These are phyloP conservation scores for Kwoniella europaea DNA, from an alignment of 768 basidiomycete species.

Conservation along the genomic window DNA sequence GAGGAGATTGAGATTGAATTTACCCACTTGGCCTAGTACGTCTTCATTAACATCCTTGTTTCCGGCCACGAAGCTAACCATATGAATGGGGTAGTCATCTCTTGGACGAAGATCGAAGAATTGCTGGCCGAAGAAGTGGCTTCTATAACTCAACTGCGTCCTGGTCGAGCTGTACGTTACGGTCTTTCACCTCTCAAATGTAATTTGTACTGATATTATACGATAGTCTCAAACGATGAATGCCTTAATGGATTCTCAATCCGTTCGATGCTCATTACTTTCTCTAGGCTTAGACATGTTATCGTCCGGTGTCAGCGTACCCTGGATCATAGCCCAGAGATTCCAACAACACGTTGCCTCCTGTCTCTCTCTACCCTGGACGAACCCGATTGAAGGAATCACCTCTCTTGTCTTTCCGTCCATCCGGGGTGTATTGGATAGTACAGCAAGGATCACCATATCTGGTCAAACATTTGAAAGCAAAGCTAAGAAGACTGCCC, in stretches of 20 bases:
- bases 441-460: conserved; percentile 21
- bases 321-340: conserved; percentile 30
- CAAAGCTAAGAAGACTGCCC: conserved; percentile 28
- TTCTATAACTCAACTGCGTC: conserved; percentile 26
- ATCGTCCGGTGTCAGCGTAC: conserved; percentile 30
- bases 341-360: conserved; percentile 51
- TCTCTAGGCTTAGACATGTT: conserved; percentile 41
- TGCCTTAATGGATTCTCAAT: conserved; percentile 37
- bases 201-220: background rate
- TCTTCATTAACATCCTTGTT: background rate
- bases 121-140: conserved; percentile 37
- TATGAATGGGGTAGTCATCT: conserved; percentile 29
- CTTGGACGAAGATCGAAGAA: conserved; percentile 43
- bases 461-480: conserved; percentile 9
- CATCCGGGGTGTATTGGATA: conserved; percentile 37
- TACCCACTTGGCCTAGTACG: conserved; percentile 40
- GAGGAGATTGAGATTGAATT: conserved; percentile 9
- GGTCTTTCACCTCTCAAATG: no score
- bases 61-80: no score
- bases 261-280: conserved; percentile 35
- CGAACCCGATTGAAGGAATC: conserved; percentile 28
- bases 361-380: conserved; percentile 33
- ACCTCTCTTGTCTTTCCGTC: conserved; percentile 34
- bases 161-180: conserved; percentile 30
- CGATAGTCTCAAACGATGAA: conserved; percentile 31